Evolutionary conservation across 306 rosid species (phyloP).

Genomic region (Sphenostylis stenocarpa): DNA sequence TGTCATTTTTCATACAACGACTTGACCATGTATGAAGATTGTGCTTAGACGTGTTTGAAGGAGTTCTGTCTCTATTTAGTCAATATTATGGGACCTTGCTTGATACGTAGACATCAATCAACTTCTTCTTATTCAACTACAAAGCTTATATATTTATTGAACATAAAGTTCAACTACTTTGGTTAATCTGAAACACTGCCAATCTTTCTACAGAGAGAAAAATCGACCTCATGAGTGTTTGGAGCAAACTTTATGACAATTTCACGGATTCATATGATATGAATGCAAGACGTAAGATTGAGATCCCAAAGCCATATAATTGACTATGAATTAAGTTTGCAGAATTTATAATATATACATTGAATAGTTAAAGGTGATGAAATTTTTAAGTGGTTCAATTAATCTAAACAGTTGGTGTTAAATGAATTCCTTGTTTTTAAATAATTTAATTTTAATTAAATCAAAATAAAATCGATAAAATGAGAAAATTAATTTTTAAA

Average conservation of each 20-base stretch:
- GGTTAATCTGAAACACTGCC: background rate
- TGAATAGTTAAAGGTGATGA: background rate
- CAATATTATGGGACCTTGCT: constrained; percentile 38
- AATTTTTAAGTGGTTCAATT: too few species aligned
- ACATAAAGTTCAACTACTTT: background rate
- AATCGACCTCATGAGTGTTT: background rate
- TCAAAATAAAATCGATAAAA: too few species aligned
- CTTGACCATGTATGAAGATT: constrained; percentile 25
- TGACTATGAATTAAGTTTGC: background rate
- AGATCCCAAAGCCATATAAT: background rate
- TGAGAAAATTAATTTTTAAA: too few species aligned
- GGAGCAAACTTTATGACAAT: background rate
- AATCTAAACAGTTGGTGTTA: too few species aligned
- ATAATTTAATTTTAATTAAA: too few species aligned
- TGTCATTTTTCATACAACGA: constrained; percentile 33
- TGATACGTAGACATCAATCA: constrained; percentile 36
- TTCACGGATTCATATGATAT: constrained; percentile 13
- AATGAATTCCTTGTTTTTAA: too few species aligned
- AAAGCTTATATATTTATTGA: background rate
- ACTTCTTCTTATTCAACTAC: constrained; percentile 19
- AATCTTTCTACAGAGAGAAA: background rate
- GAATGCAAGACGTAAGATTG: background rate
- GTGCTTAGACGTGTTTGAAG: constrained; percentile 40
- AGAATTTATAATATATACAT: background rate
- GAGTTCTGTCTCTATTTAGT: constrained; percentile 32